Base-by-base conservation (phyloP, 2,329 filamentous ascomycete genomes). In the Paradendryphiella salina region DNA sequence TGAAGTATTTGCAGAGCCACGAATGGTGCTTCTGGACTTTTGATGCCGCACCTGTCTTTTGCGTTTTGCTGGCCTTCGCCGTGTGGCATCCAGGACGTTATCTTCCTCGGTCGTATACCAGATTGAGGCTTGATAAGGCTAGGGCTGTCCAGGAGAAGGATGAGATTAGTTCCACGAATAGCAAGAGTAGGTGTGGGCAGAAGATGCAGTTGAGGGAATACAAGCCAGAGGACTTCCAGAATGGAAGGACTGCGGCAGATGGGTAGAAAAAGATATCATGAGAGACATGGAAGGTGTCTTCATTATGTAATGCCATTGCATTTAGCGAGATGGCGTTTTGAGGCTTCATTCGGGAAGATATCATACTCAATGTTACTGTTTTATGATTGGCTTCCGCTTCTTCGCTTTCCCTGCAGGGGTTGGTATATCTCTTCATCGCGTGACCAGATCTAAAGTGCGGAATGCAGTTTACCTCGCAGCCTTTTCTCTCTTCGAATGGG, bases 11-110 rank as follows among this genome's bases (percentile, higher is more conserved):
- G 1, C 79, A 80, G 57, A 71, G 62, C 3, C 75, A 79, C 17
- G 80, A 82, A 54, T 82, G 80, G 76, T 76, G 78, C 21, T 78
- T 82, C 48, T 82, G 79, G 72, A 73, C 75, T 2, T 77, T 82
- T 11, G 80, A 82, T 52, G 74, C 76, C 0, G 51, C 79, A 5
- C 79, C 80, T 0, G 79, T 81, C 69, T 52, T 77, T 3, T 62
- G 74, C 0, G 79, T 80, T 5, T 73, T 83, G 28, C 63, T 73
- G 0, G 71, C 79, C 1, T 79, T 83, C 51, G 78, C 76, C 4
- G 59, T 79, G 31, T 82, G 75, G 61, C 78, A 82, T 55, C 80
- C 80, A 0, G 69, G 69, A 2, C 43, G 58, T 5, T 72, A 69
- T 45, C 35, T 72, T 9, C 70, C 70, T 1, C 54, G 65, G 31